Conservation (phyloP, 352 stramenopile species). For the Pythium utonaiense region DNA sequence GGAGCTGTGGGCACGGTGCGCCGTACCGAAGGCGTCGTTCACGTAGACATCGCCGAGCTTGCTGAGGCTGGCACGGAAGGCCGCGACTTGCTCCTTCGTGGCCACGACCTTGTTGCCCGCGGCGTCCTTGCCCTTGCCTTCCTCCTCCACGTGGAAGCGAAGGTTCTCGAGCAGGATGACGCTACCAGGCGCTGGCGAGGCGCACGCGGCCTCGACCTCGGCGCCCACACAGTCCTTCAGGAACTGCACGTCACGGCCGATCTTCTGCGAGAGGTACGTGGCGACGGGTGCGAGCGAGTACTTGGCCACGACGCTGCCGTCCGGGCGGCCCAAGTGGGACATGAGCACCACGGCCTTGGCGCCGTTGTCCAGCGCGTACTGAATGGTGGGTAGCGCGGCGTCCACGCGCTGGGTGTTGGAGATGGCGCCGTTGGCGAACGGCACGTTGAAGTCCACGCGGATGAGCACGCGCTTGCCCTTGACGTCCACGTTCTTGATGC, state of each 20-base stretch:
- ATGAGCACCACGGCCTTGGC: slow-evolving; percentile 98
- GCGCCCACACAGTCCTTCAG: slow-evolving; percentile 95
- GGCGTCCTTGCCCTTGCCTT: slow-evolving; percentile 84
- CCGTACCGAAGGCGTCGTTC: slow-evolving; percentile 99
- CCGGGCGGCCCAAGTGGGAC: slow-evolving; percentile 98
- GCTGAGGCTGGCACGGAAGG: slow-evolving; percentile 91
- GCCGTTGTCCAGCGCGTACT: slow-evolving; percentile 97
- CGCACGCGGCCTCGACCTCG: slow-evolving; percentile 80
- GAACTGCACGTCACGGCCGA: slow-evolving; percentile 92
- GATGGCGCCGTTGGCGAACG: slow-evolving; percentile 93
- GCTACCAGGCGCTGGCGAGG: slow-evolving; percentile 56
- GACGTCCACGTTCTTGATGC: slow-evolving; percentile 92
- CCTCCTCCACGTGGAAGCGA: slow-evolving; percentile 97
- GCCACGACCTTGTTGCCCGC: slow-evolving; percentile 83
- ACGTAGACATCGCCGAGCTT: slow-evolving; percentile 97
- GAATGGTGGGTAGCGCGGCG: slow-evolving; percentile 93
- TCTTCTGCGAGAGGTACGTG: slow-evolving; percentile 87
- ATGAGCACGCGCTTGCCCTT: slow-evolving; percentile 98
- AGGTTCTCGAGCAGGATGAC: slow-evolving; percentile 99
- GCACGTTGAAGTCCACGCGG: slow-evolving; percentile 99
- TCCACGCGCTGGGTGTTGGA: slow-evolving; percentile 99
- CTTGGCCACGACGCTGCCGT: slow-evolving; percentile 92
- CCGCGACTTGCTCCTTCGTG: slow-evolving; percentile 91
- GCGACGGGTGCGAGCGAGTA: slow-evolving; percentile 96
- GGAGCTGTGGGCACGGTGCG: slow-evolving; percentile 97